Evolutionary conservation across 164 flowering plant genomes (phyloP).

Genomic region (Cinnamomum micranthum): DNA sequence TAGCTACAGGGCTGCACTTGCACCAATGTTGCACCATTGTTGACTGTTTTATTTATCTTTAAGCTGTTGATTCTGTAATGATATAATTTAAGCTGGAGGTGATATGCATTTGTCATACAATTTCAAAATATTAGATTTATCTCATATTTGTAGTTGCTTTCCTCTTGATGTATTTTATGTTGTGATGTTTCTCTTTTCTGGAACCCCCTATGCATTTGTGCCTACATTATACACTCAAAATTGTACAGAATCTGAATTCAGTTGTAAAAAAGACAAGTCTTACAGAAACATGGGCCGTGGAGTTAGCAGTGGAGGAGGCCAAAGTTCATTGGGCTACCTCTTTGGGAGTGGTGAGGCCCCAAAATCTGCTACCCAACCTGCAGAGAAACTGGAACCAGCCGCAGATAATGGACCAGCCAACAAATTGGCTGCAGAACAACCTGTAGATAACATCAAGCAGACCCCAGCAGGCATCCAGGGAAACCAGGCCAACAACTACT

Average conservation of each 20-base stretch:
- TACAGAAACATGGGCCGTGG: constrained; percentile 62
- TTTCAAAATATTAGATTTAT: no score
- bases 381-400: constrained; percentile 17
- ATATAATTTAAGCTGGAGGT: no score
- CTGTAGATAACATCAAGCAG: constrained; percentile 31
- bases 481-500: constrained; percentile 29
- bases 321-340: constrained; percentile 14
- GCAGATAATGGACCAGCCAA: constrained; percentile 25
- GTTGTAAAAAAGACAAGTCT: neutral
- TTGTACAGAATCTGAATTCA: neutral
- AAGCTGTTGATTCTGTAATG: no score
- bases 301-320: constrained; percentile 76
- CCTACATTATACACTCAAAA: no score
- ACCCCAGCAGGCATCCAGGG: constrained; percentile 40
- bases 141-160: no score
- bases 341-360: constrained; percentile 75
- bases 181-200: no score
- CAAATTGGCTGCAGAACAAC: constrained; percentile 23
- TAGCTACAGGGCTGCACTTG: no score
- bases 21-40: no score
- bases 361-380: constrained; percentile 29
- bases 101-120: no score
- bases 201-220: no score
- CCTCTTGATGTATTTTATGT: no score
- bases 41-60: no score